Evolutionary conservation across 257 asterid species (phyloP).

Genomic region (Marsdenia floribunda): DNA sequence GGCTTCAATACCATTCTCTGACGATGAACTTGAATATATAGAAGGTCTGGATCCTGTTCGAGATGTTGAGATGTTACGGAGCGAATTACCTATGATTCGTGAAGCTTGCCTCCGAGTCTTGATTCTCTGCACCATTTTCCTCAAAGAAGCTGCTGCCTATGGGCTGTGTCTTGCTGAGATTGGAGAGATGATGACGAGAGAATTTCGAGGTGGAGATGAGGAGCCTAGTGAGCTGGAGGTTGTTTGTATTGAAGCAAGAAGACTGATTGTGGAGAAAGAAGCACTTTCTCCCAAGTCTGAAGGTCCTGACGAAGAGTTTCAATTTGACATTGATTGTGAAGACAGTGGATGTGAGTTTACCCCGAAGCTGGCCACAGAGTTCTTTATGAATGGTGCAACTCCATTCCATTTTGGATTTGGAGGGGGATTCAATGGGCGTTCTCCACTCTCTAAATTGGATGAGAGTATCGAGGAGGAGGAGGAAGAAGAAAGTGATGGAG

Average conservation of each 20-base stretch:
- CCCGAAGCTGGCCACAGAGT: slow-evolving; percentile 36
- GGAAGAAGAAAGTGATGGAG: slow-evolving; percentile 53
- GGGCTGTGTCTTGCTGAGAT: slow-evolving; percentile 96
- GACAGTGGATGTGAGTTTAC: slow-evolving; percentile 36
- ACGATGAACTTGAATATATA: slow-evolving; percentile 84
- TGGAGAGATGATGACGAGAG: slow-evolving; percentile 98
- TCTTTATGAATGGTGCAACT: slow-evolving; percentile 23
- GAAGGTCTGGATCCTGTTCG: slow-evolving; percentile 58
- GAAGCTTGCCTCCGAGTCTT: slow-evolving; percentile 88
- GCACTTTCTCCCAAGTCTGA: slow-evolving; percentile 41
- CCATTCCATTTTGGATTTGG: slow-evolving; percentile 55
- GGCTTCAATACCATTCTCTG: slow-evolving; percentile 95
- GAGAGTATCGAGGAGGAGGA: slow-evolving; percentile 82
- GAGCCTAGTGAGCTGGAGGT: slow-evolving; percentile 96
- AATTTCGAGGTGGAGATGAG: slow-evolving; percentile 78
- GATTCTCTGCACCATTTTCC: slow-evolving; percentile 68
- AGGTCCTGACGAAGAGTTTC: slow-evolving; percentile 49
- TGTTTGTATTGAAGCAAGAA: slow-evolving; percentile 79
- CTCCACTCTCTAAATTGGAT: slow-evolving; percentile 58
- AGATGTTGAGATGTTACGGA: slow-evolving; percentile 69
- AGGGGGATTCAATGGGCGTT: slow-evolving; percentile 36
- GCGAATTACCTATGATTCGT: slow-evolving; percentile 89
- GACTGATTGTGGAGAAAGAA: slow-evolving; percentile 52
- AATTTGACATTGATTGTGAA: slow-evolving; percentile 74
- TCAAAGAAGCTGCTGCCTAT: slow-evolving; percentile 72